Base-by-base conservation (phyloP, 169 alveolate genomes). In the Plasmodium fragile region DNA sequence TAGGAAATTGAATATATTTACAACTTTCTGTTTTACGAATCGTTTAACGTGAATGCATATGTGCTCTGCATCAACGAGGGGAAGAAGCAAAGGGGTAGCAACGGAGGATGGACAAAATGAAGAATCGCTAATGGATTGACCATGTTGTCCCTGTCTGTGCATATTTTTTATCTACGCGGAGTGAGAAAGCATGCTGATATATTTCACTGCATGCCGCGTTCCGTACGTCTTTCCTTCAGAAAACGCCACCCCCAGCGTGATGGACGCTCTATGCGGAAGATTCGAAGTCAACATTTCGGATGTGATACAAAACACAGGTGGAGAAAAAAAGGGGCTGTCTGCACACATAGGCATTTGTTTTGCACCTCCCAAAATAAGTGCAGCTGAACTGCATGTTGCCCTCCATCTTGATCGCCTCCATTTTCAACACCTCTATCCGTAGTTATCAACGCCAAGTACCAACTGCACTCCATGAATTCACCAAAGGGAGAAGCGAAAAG, bases 1-100 rank as follows among this genome's bases (percentile, higher is more conserved):
- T 30, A 85, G 93, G 93, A 85, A 85, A 85, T 55, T 34, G 93
- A 85, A 49, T 85, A 85, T 85, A 85, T 85, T 36, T 72, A 85
- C 87, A 85, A 85, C 55, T 85, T 73, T 41, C 71, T 85, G 71
- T 75, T 73, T 34, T 72, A 53, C 43, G 85, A 85, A 49, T 73
- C 93, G 5, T 85, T 85, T 45, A 53, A 85, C 71, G 55, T 85
- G n/a, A 85, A 85, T 34, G 93, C 83, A 10, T 85, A 53, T 18
- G 32, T 85, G 69, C 83, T 85, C 4, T 85, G 93, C 22, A 16
- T 49, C 41, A 73, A 53, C 53, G 93, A 85, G 69, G 70, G 65
- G 28, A 85, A 85, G 80, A 73, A 77, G 16, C 87, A 32, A 75
- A 85, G 65, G 41, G 93, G 93, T 85, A 85, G 28, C n/a, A 13